Evolutionary conservation across 495 filamentous ascomycete genomes (phyloP), one percentile per base, ranked within the genome.

Genomic region (Parmelia sp.): DNA sequence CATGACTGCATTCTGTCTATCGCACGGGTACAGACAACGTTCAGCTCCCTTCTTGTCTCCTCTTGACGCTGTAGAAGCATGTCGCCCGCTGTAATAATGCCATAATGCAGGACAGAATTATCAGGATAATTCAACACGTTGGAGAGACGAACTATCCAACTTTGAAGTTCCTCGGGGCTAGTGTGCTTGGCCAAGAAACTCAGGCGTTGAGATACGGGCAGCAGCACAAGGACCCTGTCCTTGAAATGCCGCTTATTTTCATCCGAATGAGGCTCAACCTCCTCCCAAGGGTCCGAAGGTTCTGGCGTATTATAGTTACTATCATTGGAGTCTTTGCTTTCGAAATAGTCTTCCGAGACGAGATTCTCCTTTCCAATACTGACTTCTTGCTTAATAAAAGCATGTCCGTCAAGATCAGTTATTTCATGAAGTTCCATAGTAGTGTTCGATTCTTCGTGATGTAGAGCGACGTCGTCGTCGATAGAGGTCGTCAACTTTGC

Each of bases 121-220:
- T 27, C 45, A 49, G 21, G 8, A 27, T 27, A 6, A 25, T 6
- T 10, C 21, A 59, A 14, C n/a, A 27, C 2, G n/a, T 31, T 10
- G 19, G 37, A 42, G 36, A 37, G 25, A 31, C 23, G 6, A 59
- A 21, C 36, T 9, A 59, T 59, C 57, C 57, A 27, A 3, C 1
- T 21, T 4, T n/a, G 23, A 59, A 42, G 57, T 15, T 59, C 57
- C 35, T 31, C n/a, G 31, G 37, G 36, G 36, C 57, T 27, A 37
- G 42, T 59, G 10, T 44, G 25, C 5, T 44, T 23, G 23, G 37
- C 37, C 3, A 59, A 35, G n/a, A 59, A 59, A 5, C 29, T 25
- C 57, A 59, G 8, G 17, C 23, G 37, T n/a, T 59, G 57, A 59
- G 57, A 59, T 37, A 4, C 57, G 29, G 57, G 57, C 23, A 59